Evolutionary conservation across 371 early-diverging fungal species (phyloP).

Genomic region (Mucor plumbeus): DNA sequence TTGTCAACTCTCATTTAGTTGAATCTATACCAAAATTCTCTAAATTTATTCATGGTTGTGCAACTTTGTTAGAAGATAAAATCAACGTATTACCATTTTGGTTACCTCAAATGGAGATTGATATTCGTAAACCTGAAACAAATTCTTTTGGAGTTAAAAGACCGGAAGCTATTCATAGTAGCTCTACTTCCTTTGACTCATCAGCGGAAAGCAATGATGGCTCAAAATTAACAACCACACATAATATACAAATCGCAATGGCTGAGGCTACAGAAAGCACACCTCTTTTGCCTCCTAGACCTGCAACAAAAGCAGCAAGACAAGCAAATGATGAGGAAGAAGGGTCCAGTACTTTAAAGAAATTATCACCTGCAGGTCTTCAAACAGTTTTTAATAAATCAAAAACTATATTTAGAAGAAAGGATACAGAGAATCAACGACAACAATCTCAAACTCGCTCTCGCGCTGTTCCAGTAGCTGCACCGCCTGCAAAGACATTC

Average conservation of each 20-base stretch:
- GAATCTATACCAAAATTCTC: slow-evolving; percentile 98
- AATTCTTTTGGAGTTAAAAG: slow-evolving; percentile 45
- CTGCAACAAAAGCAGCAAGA: not conserved
- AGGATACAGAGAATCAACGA: not conserved
- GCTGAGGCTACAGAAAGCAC: slow-evolving; percentile 28
- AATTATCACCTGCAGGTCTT: slow-evolving; percentile 32
- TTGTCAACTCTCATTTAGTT: slow-evolving; percentile 91
- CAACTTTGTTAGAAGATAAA: slow-evolving; percentile 88
- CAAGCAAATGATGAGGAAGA: not conserved
- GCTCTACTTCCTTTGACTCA: slow-evolving; percentile 26
- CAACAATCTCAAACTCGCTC: slow-evolving; percentile 5
- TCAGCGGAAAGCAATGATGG: slow-evolving; percentile 20
- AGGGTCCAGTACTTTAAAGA: slow-evolving; percentile 1
- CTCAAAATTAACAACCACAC: slow-evolving; percentile 19
- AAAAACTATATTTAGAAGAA: slow-evolving; percentile 23
- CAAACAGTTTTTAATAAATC: slow-evolving; percentile 27
- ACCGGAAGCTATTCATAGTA: slow-evolving; percentile 31
- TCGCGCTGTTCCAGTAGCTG: slow-evolving; percentile 18
- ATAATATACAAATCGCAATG: slow-evolving; percentile 39
- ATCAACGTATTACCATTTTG: slow-evolving; percentile 97
- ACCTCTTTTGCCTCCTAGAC: slow-evolving; percentile 19
- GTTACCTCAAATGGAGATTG: slow-evolving; percentile 96
- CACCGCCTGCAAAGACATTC: slow-evolving; percentile 83
- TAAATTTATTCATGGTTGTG: slow-evolving; percentile 98
- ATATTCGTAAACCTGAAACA: slow-evolving; percentile 80